phyloP scores from a whole-genome alignment of 345 rosid genomes.

The Acer negundo region DNA sequence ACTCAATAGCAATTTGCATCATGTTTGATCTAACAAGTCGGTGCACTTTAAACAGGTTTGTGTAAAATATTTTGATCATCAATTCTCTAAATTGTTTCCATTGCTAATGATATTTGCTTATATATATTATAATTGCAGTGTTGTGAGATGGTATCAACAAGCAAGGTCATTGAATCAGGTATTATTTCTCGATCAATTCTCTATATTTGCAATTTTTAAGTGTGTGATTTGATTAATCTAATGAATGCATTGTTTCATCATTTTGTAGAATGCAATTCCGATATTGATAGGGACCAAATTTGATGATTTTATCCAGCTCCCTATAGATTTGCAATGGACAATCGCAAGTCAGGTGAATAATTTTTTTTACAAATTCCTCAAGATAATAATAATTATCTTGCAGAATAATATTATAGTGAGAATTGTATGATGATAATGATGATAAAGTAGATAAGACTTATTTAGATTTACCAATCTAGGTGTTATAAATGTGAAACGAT shows the following conservation, averaged over 20 bases:
- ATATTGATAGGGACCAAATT: constrained; percentile 87
- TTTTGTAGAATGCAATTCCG: constrained; percentile 77
- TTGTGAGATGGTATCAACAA: constrained; percentile 77
- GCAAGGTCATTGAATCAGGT: constrained; percentile 88
- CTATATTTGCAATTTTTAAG: not conserved
- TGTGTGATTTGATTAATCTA: not conserved
- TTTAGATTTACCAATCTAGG: not conserved
- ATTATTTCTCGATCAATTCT: not conserved
- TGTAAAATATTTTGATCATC: not conserved
- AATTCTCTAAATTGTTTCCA: not conserved
- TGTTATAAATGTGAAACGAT: too few relatives aligned
- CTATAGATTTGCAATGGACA: constrained; percentile 86
- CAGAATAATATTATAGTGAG: too few relatives aligned
- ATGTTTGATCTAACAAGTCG: constrained; percentile 96
- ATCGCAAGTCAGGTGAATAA: constrained; percentile 78
- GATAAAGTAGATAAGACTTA: not conserved
- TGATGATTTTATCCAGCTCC: constrained; percentile 93
- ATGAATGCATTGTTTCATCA: not conserved
- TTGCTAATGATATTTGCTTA: not conserved
- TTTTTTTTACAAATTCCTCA: not conserved
- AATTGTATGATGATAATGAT: too few relatives aligned
- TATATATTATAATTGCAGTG: constrained; percentile 40
- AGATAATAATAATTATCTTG: too few relatives aligned
- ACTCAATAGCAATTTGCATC: constrained; percentile 79
- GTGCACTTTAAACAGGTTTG: constrained; percentile 65